phyloP scores from a whole-genome alignment of 306 rosid species.

The Biancaea sappan region DNA sequence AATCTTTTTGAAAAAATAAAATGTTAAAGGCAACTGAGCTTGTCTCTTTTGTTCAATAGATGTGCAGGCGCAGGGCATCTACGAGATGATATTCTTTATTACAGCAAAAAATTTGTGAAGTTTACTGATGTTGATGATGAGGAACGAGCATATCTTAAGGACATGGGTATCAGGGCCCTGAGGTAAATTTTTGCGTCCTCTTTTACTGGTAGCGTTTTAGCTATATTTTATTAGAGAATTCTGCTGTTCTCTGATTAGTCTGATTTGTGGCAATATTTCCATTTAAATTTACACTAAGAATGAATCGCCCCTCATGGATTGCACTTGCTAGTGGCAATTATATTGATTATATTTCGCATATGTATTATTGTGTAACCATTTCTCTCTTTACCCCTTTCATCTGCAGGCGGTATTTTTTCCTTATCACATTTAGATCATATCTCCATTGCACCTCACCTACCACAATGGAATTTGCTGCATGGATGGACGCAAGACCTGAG shows the following conservation, averaged over 20 bases:
- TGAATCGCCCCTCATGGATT: constrained; percentile 13
- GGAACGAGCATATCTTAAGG: constrained; percentile 63
- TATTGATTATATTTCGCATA: not conserved
- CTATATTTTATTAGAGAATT: not conserved
- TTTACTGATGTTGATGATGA: constrained; percentile 66
- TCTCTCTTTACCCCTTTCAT: constrained; percentile 1
- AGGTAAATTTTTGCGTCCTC: constrained; percentile 48
- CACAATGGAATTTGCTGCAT: constrained; percentile 49
- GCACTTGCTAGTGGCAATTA: constrained; percentile 2
- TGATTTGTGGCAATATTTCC: not conserved
- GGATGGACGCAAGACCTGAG: constrained; percentile 94
- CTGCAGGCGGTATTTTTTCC: constrained; percentile 86
- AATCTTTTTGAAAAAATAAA: not conserved
- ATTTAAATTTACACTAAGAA: not conserved
- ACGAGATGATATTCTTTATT: constrained; percentile 79
- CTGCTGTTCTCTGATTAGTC: not conserved
- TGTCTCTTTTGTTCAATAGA: constrained; percentile 50
- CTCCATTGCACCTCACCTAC: constrained; percentile 63
- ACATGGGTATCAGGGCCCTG: constrained; percentile 84
- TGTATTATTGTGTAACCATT: constrained; percentile 22
- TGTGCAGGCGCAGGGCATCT: constrained; percentile 88
- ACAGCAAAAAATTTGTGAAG: constrained; percentile 67
- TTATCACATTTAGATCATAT: constrained; percentile 85
- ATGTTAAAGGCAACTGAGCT: constrained; percentile 30
- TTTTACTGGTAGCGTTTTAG: not conserved